Evolutionary conservation across 2,329 filamentous ascomycete genomes (phyloP), one percentile per base, ranked within the genome.

Genomic region (Penicillium olsonii): DNA sequence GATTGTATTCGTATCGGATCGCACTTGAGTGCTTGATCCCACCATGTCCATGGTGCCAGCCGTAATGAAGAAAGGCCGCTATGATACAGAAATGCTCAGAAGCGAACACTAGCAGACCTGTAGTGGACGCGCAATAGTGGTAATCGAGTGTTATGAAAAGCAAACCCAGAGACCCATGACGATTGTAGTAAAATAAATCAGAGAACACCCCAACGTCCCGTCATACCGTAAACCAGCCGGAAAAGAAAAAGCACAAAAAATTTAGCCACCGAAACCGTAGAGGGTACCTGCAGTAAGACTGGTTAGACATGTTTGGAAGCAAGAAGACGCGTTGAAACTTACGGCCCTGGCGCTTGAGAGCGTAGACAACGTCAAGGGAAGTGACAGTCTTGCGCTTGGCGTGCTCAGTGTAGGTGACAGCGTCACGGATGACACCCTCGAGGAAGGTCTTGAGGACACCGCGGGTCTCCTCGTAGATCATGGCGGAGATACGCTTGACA

Each of bases 401-500:
- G 82, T 90, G 87, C 79, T 90, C 87, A 63, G 87, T 90, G 80
- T 90, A 90, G 71, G 87, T 90, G 77, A 89, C 84, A 56, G 86
- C 85, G 67, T 89, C 86, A 75, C 86, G 83, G 71, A 90, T 90
- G 74, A 90, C 87, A 74, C 84, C 82, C 77, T 90, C 87, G 65
- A 90, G 85, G 84, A 90, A 90, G 74, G 86, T 87, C 84, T 90
- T 90, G 67, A 90, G 81, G 67, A 90, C 87, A 82, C 85, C 85
- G 71, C 87, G 87, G 66, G 87, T 90, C 80, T 90, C 85, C 74
- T 88, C 87, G 80, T 90, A 90, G 79, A 90, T 90, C 87, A 88
- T 95, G 75, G 92, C 92, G 70, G 91, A 96, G 71, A 96, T 96
- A 95, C 92, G 92, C 90, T 96, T 96, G 84, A 96, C 92, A 92